Conservation (phyloP, 495 filamentous ascomycete species). For the Penicillium steckii region DNA sequence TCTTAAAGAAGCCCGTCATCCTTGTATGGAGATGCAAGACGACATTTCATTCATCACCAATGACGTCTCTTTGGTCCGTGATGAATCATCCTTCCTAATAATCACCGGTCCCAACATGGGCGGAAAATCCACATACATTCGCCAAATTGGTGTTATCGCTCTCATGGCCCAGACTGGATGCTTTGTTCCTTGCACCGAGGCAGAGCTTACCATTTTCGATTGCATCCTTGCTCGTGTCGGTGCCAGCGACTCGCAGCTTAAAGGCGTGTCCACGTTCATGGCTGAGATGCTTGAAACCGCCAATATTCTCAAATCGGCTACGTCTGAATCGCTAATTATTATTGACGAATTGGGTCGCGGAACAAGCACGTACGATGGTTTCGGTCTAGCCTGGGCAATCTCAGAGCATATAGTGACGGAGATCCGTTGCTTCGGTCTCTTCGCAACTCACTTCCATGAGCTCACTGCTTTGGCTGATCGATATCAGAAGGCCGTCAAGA, state of each 20-base stretch:
- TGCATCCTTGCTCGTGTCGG: constrained; percentile 96
- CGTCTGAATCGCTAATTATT: constrained; percentile 91
- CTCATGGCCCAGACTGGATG: constrained; percentile 97
- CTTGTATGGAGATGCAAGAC: constrained; percentile 99
- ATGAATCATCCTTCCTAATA: constrained; percentile 85
- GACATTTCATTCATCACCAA: constrained; percentile 99
- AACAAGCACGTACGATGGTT: constrained; percentile 98
- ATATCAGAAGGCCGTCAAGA: constrained; percentile 77
- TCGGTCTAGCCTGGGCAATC: constrained; percentile 97
- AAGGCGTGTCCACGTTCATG: constrained; percentile 99
- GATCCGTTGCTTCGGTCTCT: constrained; percentile 88
- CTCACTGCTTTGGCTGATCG: constrained; percentile 85
- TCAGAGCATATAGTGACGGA: constrained; percentile 96
- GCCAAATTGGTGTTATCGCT: constrained; percentile 95
- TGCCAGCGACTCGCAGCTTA: constrained; percentile 92
- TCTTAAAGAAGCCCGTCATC: constrained; percentile 90
- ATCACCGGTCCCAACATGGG: constrained; percentile 99
- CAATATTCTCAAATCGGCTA: constrained; percentile 97
- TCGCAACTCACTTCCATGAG: constrained; percentile 99
- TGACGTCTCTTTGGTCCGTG: constrained; percentile 81
- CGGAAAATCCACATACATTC: constrained; percentile 98
- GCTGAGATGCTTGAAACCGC: constrained; percentile 99
- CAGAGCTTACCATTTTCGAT: constrained; percentile 95
- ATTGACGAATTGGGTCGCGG: constrained; percentile 98
- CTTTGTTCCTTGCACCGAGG: constrained; percentile 90